These are phyloP conservation scores for Leucoagaricus sp. DNA, from an alignment of 1,284 basidiomycete genomes.

Conservation along the genomic window DNA sequence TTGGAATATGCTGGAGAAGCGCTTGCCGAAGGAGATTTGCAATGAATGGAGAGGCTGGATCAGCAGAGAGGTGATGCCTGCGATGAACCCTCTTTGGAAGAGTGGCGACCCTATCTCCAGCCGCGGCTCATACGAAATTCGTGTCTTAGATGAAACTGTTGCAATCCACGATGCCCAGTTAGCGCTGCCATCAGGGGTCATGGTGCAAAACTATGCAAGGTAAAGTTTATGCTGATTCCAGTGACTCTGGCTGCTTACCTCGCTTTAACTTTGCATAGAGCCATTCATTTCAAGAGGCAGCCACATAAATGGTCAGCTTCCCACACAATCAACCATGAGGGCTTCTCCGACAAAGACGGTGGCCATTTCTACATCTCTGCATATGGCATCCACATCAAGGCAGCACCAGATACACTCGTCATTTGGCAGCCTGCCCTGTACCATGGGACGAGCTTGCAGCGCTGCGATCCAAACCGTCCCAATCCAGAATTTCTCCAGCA, in stretches of 20 bases:
- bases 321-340: neutral
- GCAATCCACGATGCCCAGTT: constrained; percentile 4
- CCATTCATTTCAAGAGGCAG: constrained; percentile 1
- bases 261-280: neutral
- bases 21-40: neutral
- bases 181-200: constrained; percentile 11
- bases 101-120: neutral
- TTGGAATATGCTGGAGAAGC: constrained; percentile 9
- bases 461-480: too few relatives aligned
- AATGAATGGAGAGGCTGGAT: neutral
- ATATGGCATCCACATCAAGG: constrained; percentile 1
- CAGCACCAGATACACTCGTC: constrained; percentile 4
- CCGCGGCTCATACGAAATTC: neutral
- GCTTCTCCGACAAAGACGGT: neutral
- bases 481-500: too few relatives aligned
- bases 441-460: constrained; percentile 14
- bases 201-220: constrained; percentile 16
- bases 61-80: neutral
- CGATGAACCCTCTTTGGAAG: neutral
- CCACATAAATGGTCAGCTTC: constrained; percentile 3
- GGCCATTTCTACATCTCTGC: constrained; percentile 2
- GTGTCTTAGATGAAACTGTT: neutral
- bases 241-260: neutral
- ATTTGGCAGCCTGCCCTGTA: neutral
- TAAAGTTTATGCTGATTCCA: neutral